Evolutionary conservation across 1,284 basidiomycete genomes (phyloP), one percentile per base, ranked within the genome.

Genomic region (Peniophora sp.): DNA sequence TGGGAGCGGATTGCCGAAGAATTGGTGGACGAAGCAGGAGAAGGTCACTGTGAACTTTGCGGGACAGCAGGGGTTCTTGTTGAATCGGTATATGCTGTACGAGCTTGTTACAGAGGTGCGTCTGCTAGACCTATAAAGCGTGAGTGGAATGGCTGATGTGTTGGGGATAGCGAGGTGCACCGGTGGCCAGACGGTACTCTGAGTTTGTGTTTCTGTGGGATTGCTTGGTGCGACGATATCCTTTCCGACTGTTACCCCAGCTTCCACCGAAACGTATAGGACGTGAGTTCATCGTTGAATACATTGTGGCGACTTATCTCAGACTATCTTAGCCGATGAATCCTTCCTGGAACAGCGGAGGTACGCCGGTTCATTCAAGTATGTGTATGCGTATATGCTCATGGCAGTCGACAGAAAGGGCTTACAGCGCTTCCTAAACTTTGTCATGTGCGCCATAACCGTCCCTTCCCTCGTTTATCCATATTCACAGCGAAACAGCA

Each of bases 151-250:
- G 3, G 35, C n/a, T 20, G 47, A 10, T 16, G 19, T 24, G 35
- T 16, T 57, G 20, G 48, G 49, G 35, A 51, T 61, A 88, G 81
- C 76, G 80, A 47, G 82, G 79, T 10, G 64, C 74, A n/a, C 71
- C 83, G 24, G 83, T 90, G 20, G 72, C 78, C 23, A 73, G 88
- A 55, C 74, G 89, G 56, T 97, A 96, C 66, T 92, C 89, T 3
- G 94, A 97, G 64, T 97, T 97, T 63, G 79, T 80, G 6, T 94
- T 88, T 69, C 71, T 97, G 20, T 87, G 90, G 78, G 91, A 95
- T 53, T 86, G 83, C 55, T 72, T 97, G 35, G 69, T 81, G 51
- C 75, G 81, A 56, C 74, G 82, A 48, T 92, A 97, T 71, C 93
- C 94, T 0, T 97, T 97, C 77, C 81, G 94, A 34, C 71, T 97